phyloP scores from a whole-genome alignment of 2,329 filamentous ascomycete species.

The Penicillium sp. region DNA sequence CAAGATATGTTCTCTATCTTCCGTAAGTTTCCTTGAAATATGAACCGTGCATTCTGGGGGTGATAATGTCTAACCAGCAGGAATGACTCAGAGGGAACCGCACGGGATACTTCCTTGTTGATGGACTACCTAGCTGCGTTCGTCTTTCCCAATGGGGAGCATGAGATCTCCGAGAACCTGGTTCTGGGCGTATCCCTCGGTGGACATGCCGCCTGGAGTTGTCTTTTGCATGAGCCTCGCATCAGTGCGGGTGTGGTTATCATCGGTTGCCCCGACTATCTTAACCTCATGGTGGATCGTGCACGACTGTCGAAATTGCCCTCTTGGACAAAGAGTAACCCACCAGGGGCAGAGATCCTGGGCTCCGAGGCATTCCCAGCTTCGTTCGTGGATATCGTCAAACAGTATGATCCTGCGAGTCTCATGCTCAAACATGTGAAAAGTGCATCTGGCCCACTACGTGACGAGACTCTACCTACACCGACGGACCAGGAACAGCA shows the following conservation, averaged over 20 bases:
- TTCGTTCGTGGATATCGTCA: conserved; percentile 63
- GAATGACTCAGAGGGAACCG: conserved; percentile 58
- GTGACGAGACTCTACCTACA: conserved; percentile 34
- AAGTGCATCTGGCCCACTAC: conserved; percentile 25
- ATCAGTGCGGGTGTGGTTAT: conserved; percentile 76
- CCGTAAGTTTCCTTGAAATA: conserved; percentile 46
- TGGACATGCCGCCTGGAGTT: conserved; percentile 85
- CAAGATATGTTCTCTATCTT: conserved; percentile 88
- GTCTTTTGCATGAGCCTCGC: conserved; percentile 73
- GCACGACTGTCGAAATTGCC: conserved; percentile 68
- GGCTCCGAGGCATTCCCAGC: conserved; percentile 76
- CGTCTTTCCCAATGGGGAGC: conserved; percentile 58
- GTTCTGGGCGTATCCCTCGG: conserved; percentile 83
- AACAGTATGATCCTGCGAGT: conserved; percentile 71
- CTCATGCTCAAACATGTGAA: conserved; percentile 62
- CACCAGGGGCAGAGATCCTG: conserved; percentile 64
- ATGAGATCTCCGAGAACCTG: conserved; percentile 61
- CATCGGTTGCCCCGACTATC: conserved; percentile 88
- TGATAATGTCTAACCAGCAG: neutral
- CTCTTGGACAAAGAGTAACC: conserved; percentile 58
- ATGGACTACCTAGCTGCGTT: conserved; percentile 79
- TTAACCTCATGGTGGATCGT: conserved; percentile 75
- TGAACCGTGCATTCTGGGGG: neutral
- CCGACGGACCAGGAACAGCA: conserved; percentile 46
- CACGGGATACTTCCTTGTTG: conserved; percentile 70